Conservation (phyloP, 2,329 filamentous ascomycete species). For the Escovopsis sp. region DNA sequence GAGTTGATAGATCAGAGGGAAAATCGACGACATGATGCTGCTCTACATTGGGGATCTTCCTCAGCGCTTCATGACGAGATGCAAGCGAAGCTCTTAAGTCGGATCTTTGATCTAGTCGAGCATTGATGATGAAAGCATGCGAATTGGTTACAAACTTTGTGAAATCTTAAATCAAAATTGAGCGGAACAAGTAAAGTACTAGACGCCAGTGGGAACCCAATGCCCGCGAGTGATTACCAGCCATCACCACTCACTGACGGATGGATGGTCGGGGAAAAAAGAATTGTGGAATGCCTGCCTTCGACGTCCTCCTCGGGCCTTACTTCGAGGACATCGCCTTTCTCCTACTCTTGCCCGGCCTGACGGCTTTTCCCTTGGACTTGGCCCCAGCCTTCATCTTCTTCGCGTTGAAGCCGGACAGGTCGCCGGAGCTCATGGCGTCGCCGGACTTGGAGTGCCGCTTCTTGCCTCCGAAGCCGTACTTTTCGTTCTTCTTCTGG, state of each 20-base stretch:
- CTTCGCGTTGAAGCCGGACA: constrained; percentile 65
- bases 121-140: too few relatives aligned
- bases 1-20: constrained; percentile 21
- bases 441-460: constrained; percentile 80
- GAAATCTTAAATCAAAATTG: too few relatives aligned
- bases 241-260: too few relatives aligned
- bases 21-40: constrained; percentile 13
- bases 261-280: too few relatives aligned
- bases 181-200: too few relatives aligned
- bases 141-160: too few relatives aligned
- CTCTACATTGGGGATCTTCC: not conserved
- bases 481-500: constrained; percentile 89
- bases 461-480: constrained; percentile 94
- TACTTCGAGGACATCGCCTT: constrained; percentile 24
- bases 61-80: not conserved
- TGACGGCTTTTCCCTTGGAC: constrained; percentile 18
- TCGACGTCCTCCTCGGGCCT: not conserved
- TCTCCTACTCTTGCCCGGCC: constrained; percentile 38
- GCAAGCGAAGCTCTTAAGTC: too few relatives aligned
- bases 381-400: constrained; percentile 55
- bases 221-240: too few relatives aligned
- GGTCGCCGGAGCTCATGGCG: constrained; percentile 65
- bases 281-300: too few relatives aligned
- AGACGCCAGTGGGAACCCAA: too few relatives aligned
- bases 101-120: too few relatives aligned